Conservation (phyloP, 768 basidiomycete genomes). For the Asterophora lycoperdoides region DNA sequence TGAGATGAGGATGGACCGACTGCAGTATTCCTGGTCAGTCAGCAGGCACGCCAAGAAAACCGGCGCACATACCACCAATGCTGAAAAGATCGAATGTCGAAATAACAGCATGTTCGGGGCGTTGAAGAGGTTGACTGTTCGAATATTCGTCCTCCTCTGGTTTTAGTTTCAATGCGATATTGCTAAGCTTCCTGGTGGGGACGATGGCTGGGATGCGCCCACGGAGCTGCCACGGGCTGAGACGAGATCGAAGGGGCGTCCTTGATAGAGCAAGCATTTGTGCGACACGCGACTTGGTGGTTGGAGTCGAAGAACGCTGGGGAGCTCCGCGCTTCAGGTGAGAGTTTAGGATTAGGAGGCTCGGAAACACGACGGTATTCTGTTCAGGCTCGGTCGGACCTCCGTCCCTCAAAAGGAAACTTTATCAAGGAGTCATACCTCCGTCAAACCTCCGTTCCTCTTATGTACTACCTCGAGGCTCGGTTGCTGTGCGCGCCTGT, state of each 20-base stretch:
- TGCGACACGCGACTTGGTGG: neutral
- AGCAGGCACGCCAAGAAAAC: neutral
- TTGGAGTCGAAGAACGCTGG: neutral
- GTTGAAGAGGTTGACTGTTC: slow-evolving; percentile 20
- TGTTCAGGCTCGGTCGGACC: slow-evolving; percentile 12
- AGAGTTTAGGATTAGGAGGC: slow-evolving; percentile 2
- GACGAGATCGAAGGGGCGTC: slow-evolving; percentile 4
- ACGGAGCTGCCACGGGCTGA: slow-evolving; percentile 4
- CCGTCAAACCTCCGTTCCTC: neutral
- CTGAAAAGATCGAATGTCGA: slow-evolving; percentile 92
- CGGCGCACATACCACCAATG: slow-evolving; percentile 58
- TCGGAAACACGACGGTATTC: slow-evolving; percentile 21
- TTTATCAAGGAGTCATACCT: slow-evolving; percentile 3
- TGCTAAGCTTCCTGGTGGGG: slow-evolving; percentile 3
- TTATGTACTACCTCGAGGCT: neutral
- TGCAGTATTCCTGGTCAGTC: slow-evolving; percentile 23
- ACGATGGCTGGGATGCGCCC: neutral
- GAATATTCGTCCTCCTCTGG: slow-evolving; percentile 4
- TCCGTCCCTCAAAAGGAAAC: slow-evolving; percentile 13
- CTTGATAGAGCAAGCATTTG: slow-evolving; percentile 11
- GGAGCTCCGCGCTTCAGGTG: neutral
- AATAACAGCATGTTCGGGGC: slow-evolving; percentile 83
- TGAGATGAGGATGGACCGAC: slow-evolving; percentile 52
- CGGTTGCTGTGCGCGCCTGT: too few species aligned
- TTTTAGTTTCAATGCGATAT: slow-evolving; percentile 7